Evolutionary conservation across 2,329 filamentous ascomycete genomes (phyloP).

Genomic region (Ophiostoma angusticollis): DNA sequence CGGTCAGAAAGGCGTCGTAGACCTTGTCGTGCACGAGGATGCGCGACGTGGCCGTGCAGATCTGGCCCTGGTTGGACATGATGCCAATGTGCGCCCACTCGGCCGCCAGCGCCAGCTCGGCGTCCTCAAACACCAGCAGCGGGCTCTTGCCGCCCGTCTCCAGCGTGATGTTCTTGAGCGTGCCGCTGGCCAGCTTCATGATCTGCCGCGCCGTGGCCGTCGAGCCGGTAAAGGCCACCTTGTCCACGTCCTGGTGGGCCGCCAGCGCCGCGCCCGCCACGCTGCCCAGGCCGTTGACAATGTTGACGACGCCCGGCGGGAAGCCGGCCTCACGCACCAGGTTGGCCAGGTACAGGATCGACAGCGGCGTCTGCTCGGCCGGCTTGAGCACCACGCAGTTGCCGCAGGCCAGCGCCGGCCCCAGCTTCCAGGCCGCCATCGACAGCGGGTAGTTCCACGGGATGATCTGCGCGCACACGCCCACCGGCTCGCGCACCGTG

Average conservation of each 20-base stretch:
- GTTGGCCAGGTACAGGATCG: constrained; percentile 46
- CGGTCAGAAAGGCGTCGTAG: constrained; percentile 46
- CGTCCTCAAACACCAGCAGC: constrained; percentile 45
- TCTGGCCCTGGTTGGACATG: constrained; percentile 61
- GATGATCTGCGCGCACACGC: constrained; percentile 57
- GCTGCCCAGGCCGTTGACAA: constrained; percentile 54
- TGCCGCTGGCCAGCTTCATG: constrained; percentile 52
- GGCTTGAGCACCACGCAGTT: constrained; percentile 50
- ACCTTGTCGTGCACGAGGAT: constrained; percentile 53
- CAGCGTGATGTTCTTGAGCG: constrained; percentile 45
- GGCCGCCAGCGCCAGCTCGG: constrained; percentile 48
- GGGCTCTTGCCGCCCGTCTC: constrained; percentile 50
- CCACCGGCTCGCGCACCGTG: constrained; percentile 55
- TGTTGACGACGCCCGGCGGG: constrained; percentile 60
- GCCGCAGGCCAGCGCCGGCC: constrained; percentile 48
- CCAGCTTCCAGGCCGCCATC: constrained; percentile 63
- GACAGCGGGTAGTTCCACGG: constrained; percentile 63
- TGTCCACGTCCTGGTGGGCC: constrained; percentile 51
- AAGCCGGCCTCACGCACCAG: constrained; percentile 60
- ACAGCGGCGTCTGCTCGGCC: constrained; percentile 51
- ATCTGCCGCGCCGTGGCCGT: constrained; percentile 54
- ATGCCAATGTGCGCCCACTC: constrained; percentile 34
- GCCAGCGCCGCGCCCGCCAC: constrained; percentile 54
- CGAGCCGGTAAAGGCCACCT: constrained; percentile 63
- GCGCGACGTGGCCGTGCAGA: constrained; percentile 61